A percentile compares a stretch with the other conserved stretches of the same genome.
Conservation (phyloP, 495 filamentous ascomycete genomes). For the Hypomontagnella monticulosa region DNA sequence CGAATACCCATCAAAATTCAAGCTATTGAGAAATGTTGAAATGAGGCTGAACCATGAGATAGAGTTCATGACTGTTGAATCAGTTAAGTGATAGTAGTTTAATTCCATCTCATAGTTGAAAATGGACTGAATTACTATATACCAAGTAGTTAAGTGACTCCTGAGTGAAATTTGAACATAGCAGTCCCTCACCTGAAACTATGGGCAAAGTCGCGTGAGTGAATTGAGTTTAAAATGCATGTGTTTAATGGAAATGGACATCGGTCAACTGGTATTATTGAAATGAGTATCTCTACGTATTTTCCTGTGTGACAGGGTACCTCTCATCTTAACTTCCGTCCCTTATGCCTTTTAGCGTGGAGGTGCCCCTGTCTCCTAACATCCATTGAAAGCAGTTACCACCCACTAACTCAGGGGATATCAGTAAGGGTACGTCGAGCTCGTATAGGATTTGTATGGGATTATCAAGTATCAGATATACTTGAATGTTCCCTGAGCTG, state of each 20-base stretch:
- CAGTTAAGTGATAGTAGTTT: neutral
- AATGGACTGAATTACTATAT: neutral
- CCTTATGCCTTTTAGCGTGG: neutral
- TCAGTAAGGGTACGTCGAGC: conserved; percentile 4
- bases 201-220: conserved; percentile 33
- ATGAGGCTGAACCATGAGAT: conserved; percentile 32
- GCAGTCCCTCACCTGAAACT: conserved; percentile 10
- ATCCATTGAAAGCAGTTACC: neutral
- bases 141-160: neutral
- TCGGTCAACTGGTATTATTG: neutral
- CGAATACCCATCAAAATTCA: conserved; percentile 7
- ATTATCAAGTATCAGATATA: conserved; percentile 3
- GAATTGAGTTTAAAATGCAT: conserved; percentile 13
- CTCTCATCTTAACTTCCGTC: conserved; percentile 21
- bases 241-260: neutral
- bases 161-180: neutral
- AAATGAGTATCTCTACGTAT: conserved; percentile 6
- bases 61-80: neutral
- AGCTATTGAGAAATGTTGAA: conserved; percentile 15
- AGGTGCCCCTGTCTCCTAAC: conserved; percentile 19
- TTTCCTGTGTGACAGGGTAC: conserved; percentile 7
- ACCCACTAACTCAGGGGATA: too few species aligned
- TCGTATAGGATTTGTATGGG: neutral
- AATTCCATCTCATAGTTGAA: neutral
- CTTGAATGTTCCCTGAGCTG: conserved; percentile 4